phyloP scores from a whole-genome alignment of 2,329 filamentous ascomycete species.

The Phaeomoniella chlamydospora region DNA sequence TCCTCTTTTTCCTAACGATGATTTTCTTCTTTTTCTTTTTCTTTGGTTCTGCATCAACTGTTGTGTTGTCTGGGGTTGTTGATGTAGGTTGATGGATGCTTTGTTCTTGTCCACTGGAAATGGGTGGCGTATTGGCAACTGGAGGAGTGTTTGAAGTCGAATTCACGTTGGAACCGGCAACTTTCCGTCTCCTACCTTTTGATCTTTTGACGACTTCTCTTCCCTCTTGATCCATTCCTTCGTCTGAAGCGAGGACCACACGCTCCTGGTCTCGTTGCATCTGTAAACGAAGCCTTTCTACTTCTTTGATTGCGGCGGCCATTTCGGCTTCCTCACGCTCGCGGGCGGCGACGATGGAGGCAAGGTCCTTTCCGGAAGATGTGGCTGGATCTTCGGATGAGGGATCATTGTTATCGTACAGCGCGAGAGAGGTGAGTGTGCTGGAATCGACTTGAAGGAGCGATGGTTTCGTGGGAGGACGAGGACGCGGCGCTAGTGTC shows the following conservation, averaged over 20 bases:
- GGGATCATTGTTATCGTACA: slow-evolving; percentile 41
- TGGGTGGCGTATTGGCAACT: too few relatives aligned
- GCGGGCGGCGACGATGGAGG: slow-evolving; percentile 38
- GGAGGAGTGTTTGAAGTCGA: too few relatives aligned
- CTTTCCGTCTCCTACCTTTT: slow-evolving; percentile 42
- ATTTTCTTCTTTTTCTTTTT: slow-evolving; percentile 11
- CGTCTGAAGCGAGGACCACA: slow-evolving; percentile 25
- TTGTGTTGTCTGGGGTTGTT: slow-evolving; percentile 3
- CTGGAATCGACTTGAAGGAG: slow-evolving; percentile 81
- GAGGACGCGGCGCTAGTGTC: slow-evolving; percentile 5
- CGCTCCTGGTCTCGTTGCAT: slow-evolving; percentile 47
- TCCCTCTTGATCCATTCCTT: slow-evolving; percentile 28
- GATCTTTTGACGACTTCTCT: slow-evolving; percentile 34
- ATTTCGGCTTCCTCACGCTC: slow-evolving; percentile 76
- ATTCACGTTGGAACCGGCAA: background rate
- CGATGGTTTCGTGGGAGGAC: slow-evolving; percentile 24
- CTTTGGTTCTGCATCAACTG: slow-evolving; percentile 2
- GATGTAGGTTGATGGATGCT: too few relatives aligned
- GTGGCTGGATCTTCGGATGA: slow-evolving; percentile 16
- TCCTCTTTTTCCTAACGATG: slow-evolving; percentile 7
- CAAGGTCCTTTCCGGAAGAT: slow-evolving; percentile 9
- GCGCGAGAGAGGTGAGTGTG: slow-evolving; percentile 56
- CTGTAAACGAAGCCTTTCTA: slow-evolving; percentile 72
- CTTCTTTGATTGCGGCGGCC: slow-evolving; percentile 73
- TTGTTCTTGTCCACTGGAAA: too few relatives aligned